Evolutionary conservation across 2,329 filamentous ascomycete species (phyloP), one percentile per base, ranked within the genome.

Genomic region (Nothomitra cinnamomea): DNA sequence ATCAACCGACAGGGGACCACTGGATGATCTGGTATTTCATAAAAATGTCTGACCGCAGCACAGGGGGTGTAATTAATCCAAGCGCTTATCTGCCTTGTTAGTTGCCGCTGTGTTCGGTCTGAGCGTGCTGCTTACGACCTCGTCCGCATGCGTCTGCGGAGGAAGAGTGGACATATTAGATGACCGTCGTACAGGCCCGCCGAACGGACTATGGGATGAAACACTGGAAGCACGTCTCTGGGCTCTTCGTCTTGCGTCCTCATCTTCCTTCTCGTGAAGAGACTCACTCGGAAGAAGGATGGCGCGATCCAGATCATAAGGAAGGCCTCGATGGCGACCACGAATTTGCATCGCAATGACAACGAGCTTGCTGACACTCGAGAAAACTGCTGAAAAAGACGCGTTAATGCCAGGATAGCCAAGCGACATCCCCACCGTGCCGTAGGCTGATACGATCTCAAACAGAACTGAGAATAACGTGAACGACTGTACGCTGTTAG

Each of bases 361-460:
- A 58, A 83, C 72, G 56, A 83, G 71, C 61, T 82, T 82, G 17
- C 74, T 78, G 5, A 94, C 67, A 0, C 82, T 75, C 12, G 75
- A 79, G 66, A 98, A 95, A 60, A 95, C 79, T 0, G 78, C 83
- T 32, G 80, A 88, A 58, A 98, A 87, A 0, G 85, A 88, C 0
- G 87, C 77, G 66, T 95, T 85, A 65, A 80, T 74, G 19, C 69
- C 72, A 0, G 84, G 74, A 57, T 90, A 95, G 4, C 92, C 92
- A 15, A 98, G 75, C 51, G 83, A 90, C 55, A 98, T 70, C 0
- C 92, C 92, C 24, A 98, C 92, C 1, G 92, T 98, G 57, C 92
- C 94, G 62, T 95, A 95, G 1, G 88, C 88, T 54, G 85, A 90
- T 56, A 95, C 80, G 48, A 94, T 80, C 64, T 95, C 88, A 61